phyloP scores from a whole-genome alignment of 805 yeast species.

The Suhomyces canberraensis region DNA sequence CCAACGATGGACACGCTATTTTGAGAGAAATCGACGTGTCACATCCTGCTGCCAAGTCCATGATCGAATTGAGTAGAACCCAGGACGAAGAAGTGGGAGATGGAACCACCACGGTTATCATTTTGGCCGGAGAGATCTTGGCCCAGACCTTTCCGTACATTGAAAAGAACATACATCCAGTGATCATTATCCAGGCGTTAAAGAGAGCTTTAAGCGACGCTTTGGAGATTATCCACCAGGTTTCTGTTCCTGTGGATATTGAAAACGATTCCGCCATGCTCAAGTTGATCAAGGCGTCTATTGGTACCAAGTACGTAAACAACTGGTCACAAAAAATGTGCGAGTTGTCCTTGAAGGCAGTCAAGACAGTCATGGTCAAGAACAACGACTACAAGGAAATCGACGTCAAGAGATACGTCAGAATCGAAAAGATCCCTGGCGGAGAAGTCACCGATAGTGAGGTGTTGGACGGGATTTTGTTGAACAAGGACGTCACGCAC shows the following conservation, averaged over 20 bases:
- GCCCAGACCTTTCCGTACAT: conserved; percentile 94
- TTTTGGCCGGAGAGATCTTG: conserved; percentile 92
- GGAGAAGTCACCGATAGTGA: conserved; percentile 90
- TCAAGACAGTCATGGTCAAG: conserved; percentile 71
- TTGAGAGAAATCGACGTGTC: conserved; percentile 95
- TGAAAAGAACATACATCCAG: conserved; percentile 96
- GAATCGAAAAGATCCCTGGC: conserved; percentile 96
- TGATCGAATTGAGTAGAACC: conserved; percentile 95
- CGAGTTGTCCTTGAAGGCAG: conserved; percentile 80
- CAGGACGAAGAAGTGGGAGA: conserved; percentile 99
- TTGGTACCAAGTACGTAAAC: conserved; percentile 92
- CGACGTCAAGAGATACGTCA: conserved; percentile 87
- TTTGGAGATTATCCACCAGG: conserved; percentile 76
- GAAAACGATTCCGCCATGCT: conserved; percentile 84
- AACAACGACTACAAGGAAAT: conserved; percentile 69
- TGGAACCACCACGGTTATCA: conserved; percentile 96
- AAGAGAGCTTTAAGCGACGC: conserved; percentile 91
- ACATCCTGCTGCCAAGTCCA: conserved; percentile 98
- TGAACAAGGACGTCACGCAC: conserved; percentile 97
- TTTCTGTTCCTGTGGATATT: conserved; percentile 80
- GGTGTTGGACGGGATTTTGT: conserved; percentile 86
- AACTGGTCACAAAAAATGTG: conserved; percentile 94
- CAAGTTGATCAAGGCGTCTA: conserved; percentile 80
- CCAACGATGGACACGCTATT: conserved; percentile 98
- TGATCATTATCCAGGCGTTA: conserved; percentile 89